A percentile compares a stretch with the other conserved stretches of the same genome.
Evolutionary conservation across 2,329 filamentous ascomycete genomes (phyloP).

Genomic region (Aspergillus melleus): DNA sequence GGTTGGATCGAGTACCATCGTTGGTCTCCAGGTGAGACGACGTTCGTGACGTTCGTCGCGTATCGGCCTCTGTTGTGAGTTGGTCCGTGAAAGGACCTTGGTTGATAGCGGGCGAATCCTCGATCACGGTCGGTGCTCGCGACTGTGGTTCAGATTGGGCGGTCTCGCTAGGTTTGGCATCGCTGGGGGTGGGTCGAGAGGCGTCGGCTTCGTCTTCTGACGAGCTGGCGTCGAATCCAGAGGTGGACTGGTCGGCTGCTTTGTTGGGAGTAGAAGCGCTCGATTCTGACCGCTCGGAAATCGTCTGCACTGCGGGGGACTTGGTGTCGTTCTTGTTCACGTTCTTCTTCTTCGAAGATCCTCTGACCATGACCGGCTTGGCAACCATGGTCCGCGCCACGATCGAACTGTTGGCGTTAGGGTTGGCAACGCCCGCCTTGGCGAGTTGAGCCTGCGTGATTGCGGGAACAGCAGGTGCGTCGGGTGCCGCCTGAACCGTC

Average conservation of each 20-base stretch:
- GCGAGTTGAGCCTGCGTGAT: constrained; percentile 57
- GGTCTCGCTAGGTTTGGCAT: constrained; percentile 20
- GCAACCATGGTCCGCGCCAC: constrained; percentile 46
- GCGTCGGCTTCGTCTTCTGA: constrained; percentile 32
- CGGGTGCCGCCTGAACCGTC: constrained; percentile 20
- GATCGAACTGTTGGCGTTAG: constrained; percentile 41
- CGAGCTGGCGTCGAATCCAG: constrained; percentile 35
- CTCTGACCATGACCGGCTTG: constrained; percentile 47
- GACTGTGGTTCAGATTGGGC: constrained; percentile 22
- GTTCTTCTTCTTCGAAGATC: constrained; percentile 32
- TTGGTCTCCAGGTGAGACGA: constrained; percentile 17
- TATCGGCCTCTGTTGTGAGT: constrained; percentile 20
- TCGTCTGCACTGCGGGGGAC: constrained; percentile 18
- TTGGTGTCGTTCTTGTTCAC: constrained; percentile 26
- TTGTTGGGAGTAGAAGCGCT: constrained; percentile 13
- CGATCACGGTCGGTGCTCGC: constrained; percentile 27
- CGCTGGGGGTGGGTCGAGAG: constrained; percentile 5
- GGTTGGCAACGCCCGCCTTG: constrained; percentile 37
- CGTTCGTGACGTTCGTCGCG: constrained; percentile 24
- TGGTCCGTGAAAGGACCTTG: constrained; percentile 33
- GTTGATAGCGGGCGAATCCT: constrained; percentile 27
- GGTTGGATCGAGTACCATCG: constrained; percentile 29
- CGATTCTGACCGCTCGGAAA: constrained; percentile 19
- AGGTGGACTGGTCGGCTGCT: constrained; percentile 24
- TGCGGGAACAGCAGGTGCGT: constrained; percentile 69